Evolutionary conservation across 202 grass and related monocot genomes (phyloP), one percentile per base, ranked within the genome.

Genomic region (Setaria italica): DNA sequence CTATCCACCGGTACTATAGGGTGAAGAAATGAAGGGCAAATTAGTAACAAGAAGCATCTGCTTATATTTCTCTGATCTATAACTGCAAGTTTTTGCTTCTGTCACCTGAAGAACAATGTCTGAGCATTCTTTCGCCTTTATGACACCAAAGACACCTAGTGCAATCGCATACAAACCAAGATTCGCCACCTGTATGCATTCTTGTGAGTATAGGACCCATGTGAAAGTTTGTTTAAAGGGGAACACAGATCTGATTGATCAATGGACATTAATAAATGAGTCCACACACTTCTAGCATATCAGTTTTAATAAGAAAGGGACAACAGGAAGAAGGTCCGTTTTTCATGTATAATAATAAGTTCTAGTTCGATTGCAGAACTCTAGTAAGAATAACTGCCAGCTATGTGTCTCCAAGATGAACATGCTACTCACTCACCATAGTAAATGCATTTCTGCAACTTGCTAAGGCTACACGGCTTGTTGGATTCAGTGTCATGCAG

Each of bases 381-480:
- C 8, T 4, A 33, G 34, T 46, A 64, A 53, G 5, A 59, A 76
- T 2, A 42, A 25, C 35, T 76, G 35, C 46, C 25, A 57, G 4
- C 57, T 55, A 42, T 46, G 17, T 30, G 11, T 37, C 12, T 5
- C 53, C 30, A 84, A 57, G 53, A 68, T 7, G 29, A 17, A 60
- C 21, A 70, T 30, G 63, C 4, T 51, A 51, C 20, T 42, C 43
- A 81, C 74, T 86, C 34, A 95, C 93, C 94, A 96, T 96, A 32
- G 91, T 90, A 67, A 59, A 94, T 32, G 94, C 94, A 81, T 94
- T 96, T 81, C 91, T 90, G 71, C 91, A 96, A 80, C 94, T 96
- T 33, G 91, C 89, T 42, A 96, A 87, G 9, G 91, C 91, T 46
- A 96, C 89, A 85, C 91, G 83, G 79, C 94, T 96, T 15, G 91